Evolutionary conservation across 805 yeast species (phyloP), one percentile per base, ranked within the genome.

Genomic region (Maudiozyma bulderi): DNA sequence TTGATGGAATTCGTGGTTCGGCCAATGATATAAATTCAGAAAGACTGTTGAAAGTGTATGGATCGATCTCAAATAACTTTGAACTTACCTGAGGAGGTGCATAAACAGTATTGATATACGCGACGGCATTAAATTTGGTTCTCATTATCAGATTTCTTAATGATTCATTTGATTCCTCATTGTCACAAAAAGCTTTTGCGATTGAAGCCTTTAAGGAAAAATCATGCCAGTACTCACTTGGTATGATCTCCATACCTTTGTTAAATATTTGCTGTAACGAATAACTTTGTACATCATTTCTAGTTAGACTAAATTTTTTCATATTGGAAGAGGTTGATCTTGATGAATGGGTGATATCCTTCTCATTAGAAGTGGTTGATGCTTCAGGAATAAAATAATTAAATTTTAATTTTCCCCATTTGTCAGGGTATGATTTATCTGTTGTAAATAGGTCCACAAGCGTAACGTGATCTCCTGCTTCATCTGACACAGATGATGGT

Each of bases 151-250:
- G 72, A 38, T 74, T 74, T 52, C 96, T 74, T 49, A 82, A 59
- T 38, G 70, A 66, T 42, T 81, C 64, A 45, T 81, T 72, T 39
- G 80, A 84, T 44, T 67, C 69, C 1, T 83, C 68, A 42, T 72
- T 74, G 14, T 74, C 70, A 58, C 77, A 77, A 69, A 86, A 88
- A 0, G 95, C 80, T 64, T 87, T 88, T 0, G 89, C 86, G 32
- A 77, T 71, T 6, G 81, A 68, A 0, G 84, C 82, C 42, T 74
- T 76, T 38, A 82, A 64, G 1, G 82, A 75, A 56, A 82, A 86
- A 35, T 78, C 81, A 50, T 74, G 73, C 80, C 86, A 80, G 37
- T 67, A 71, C n/a, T 80, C 80, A 34, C 73, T 60, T 3, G 96
- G 95, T 15, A 84, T 63, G 9, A 65, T 65, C 37, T 71, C 75